Conservation (phyloP, 345 rosid genomes). For the Anastatica hierochuntica region DNA sequence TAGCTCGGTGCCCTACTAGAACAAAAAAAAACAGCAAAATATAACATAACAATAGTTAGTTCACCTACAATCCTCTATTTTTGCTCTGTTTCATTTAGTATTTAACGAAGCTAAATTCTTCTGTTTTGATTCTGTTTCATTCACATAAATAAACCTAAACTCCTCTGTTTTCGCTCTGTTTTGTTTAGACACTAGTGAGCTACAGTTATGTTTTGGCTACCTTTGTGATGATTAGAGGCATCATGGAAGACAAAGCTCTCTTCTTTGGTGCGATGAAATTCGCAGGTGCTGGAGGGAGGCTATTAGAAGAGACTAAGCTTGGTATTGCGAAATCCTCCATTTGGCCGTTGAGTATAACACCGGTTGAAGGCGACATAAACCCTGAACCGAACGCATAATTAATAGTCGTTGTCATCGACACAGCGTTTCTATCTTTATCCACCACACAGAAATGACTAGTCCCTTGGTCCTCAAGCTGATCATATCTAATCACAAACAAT, state of each 20-base stretch:
- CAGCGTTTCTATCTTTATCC: conserved; percentile 67
- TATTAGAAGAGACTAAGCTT: conserved; percentile 43
- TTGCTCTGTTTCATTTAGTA: background rate
- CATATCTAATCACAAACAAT: conserved; percentile 42
- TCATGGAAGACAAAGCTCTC: conserved; percentile 83
- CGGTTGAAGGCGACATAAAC: conserved; percentile 62
- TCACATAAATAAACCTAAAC: background rate
- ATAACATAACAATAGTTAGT: background rate
- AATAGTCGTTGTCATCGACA: conserved; percentile 72
- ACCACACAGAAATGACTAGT: conserved; percentile 76
- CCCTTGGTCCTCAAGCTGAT: conserved; percentile 78
- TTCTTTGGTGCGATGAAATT: conserved; percentile 62
- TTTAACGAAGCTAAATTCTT: background rate
- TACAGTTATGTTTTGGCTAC: conserved; percentile 16
- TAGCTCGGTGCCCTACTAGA: conserved; percentile 50
- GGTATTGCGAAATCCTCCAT: conserved; percentile 83
- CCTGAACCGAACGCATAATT: conserved; percentile 70
- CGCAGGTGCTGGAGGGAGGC: conserved; percentile 69
- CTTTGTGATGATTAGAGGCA: conserved; percentile 69
- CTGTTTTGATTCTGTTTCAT: background rate
- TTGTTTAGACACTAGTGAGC: conserved; percentile 7
- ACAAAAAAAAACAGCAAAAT: background rate
- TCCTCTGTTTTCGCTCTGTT: conserved; percentile 36
- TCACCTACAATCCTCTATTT: background rate
- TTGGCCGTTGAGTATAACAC: conserved; percentile 62